These are phyloP conservation scores for Scedosporium minutisporum DNA, from an alignment of 2,329 filamentous ascomycete genomes.

Conservation along the genomic window DNA sequence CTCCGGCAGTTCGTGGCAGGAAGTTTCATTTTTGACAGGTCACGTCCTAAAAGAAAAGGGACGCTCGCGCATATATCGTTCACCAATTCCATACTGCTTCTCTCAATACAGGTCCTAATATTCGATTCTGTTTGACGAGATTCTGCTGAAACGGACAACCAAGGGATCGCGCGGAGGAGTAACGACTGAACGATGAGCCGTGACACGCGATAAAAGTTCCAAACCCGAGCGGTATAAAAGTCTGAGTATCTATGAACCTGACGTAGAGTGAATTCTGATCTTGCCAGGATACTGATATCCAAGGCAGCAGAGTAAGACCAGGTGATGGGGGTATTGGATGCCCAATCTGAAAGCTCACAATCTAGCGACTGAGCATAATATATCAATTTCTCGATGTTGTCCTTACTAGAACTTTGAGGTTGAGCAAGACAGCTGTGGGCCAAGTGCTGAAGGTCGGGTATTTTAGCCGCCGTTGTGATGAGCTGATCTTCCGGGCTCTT, in stretches of 20 bases:
- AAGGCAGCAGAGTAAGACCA: constrained; percentile 2
- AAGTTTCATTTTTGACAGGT: constrained; percentile 9
- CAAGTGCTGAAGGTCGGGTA: not conserved
- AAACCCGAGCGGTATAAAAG: constrained; percentile 10
- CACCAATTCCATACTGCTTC: constrained; percentile 2
- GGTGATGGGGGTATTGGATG: not conserved
- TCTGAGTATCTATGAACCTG: constrained; percentile 9
- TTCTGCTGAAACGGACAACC: not conserved
- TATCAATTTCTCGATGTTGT: not conserved
- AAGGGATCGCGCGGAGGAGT: constrained; percentile 5
- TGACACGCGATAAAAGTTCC: constrained; percentile 11
- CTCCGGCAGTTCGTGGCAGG: not conserved
- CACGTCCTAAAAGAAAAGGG: constrained; percentile 8
- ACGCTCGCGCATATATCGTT: constrained; percentile 10
- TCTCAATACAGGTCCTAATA: not conserved
- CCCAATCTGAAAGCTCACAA: not conserved
- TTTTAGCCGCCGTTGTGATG: not conserved
- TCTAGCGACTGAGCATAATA: not conserved
- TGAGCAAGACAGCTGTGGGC: not conserved
- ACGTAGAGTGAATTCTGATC: constrained; percentile 1
- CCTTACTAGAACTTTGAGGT: not conserved
- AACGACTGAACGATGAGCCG: constrained; percentile 10
- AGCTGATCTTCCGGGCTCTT: not conserved
- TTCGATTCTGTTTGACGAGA: not conserved
- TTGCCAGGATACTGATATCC: not conserved